These are phyloP conservation scores for Artomyces pyxidatus DNA, from an alignment of 768 basidiomycete genomes.

Conservation along the genomic window DNA sequence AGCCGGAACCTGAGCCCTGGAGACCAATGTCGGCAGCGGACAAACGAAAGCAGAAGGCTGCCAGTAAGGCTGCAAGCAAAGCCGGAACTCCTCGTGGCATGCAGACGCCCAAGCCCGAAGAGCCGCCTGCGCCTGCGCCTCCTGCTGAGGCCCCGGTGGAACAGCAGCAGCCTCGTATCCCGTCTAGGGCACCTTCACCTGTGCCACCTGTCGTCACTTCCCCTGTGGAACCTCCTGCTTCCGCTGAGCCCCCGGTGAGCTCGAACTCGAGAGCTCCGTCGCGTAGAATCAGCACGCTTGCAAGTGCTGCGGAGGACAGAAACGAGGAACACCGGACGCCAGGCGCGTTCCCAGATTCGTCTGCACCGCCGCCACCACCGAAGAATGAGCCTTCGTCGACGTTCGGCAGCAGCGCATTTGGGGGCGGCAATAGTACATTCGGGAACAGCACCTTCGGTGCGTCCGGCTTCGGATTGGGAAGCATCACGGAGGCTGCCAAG, in stretches of 20 bases:
- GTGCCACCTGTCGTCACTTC: conserved; percentile 1
- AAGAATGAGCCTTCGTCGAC: background rate
- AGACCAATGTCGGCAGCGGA: background rate
- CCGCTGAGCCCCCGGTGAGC: no score
- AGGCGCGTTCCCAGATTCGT: background rate
- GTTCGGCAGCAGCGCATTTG: background rate
- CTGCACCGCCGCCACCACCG: background rate
- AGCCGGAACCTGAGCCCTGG: background rate
- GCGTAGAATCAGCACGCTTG: background rate
- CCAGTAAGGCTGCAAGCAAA: conserved; percentile 12
- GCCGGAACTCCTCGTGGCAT: conserved; percentile 7
- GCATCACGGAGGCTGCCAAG: background rate
- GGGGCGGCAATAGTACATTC: background rate
- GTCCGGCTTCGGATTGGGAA: no score
- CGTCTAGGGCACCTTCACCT: background rate
- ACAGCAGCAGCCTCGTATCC: background rate
- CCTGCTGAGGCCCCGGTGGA: background rate
- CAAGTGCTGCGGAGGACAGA: background rate
- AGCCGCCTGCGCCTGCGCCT: background rate
- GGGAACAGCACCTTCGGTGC: background rate
- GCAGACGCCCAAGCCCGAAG: conserved; percentile 9
- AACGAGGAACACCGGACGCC: background rate
- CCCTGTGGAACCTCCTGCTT: background rate
- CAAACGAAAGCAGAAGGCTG: conserved; percentile 6
- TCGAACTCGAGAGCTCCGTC: no score